Percentiles rank a stretch among this genome's conserved stretches.
Conservation (phyloP, 83 land plant genomes). For the Larix sibirica region DNA sequence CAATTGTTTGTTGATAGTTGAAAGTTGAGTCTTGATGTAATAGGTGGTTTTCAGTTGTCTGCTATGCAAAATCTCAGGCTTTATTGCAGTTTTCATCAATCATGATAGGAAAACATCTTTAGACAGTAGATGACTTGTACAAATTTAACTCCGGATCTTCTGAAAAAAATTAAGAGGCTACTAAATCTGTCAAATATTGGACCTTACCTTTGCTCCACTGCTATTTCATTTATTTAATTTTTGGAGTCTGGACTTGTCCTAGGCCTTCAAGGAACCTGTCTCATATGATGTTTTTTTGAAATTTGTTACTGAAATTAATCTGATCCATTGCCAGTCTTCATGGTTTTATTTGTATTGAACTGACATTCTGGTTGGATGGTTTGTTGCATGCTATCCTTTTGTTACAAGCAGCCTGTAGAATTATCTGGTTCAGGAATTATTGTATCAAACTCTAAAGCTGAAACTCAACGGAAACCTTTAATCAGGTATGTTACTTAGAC, state of each 20-base stretch:
- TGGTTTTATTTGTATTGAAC: neutral
- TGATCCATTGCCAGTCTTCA: neutral
- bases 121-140: no score
- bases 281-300: neutral
- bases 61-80: neutral
- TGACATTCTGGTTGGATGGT: neutral
- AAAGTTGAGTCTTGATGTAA: neutral
- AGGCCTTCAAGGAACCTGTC: neutral
- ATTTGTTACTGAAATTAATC: neutral
- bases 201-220: neutral
- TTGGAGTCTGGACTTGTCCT: neutral
- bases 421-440: slow-evolving; percentile 14
- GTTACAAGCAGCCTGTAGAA: slow-evolving; percentile 26
- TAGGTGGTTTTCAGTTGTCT: neutral
- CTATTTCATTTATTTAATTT: neutral
- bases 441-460: slow-evolving; percentile 18
- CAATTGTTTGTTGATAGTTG: neutral
- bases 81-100: neutral
- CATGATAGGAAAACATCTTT: neutral
- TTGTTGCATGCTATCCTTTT: neutral
- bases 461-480: slow-evolving; percentile 34
- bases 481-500: slow-evolving; percentile 27
- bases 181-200: neutral
- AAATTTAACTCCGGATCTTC: neutral
- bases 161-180: neutral